Evolutionary conservation across 2,329 filamentous ascomycete genomes (phyloP).

Genomic region (Aureobasidium sp.): DNA sequence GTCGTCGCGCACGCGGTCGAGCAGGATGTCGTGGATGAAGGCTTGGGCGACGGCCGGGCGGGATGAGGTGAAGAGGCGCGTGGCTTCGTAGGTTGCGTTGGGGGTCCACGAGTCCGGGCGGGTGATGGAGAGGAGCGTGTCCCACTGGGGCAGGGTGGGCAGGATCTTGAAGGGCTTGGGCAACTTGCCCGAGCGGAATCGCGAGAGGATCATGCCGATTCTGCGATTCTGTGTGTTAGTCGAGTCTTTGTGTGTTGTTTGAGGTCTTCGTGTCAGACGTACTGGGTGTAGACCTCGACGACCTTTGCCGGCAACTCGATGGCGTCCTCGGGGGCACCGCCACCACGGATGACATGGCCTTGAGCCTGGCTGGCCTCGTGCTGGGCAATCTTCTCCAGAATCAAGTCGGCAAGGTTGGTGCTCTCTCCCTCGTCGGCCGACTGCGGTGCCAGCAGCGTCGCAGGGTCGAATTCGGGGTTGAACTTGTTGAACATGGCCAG

Average conservation of each 20-base stretch:
- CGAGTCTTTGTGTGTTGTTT: not conserved
- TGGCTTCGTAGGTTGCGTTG: constrained; percentile 80
- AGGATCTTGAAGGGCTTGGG: constrained; percentile 98
- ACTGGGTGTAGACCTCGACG: constrained; percentile 85
- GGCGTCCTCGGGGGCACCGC: constrained; percentile 62
- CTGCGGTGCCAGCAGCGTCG: constrained; percentile 57
- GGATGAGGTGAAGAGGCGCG: constrained; percentile 81
- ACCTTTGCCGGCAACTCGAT: constrained; percentile 85
- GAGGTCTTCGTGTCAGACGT: constrained; percentile 35
- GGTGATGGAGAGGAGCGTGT: constrained; percentile 77
- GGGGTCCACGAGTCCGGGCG: constrained; percentile 68
- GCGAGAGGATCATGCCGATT: constrained; percentile 76
- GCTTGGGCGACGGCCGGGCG: constrained; percentile 71
- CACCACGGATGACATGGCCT: constrained; percentile 38
- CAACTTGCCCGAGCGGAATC: constrained; percentile 92
- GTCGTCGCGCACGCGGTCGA: constrained; percentile 86
- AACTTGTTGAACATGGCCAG: constrained; percentile 88
- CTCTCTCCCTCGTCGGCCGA: constrained; percentile 39
- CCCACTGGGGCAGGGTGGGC: constrained; percentile 85
- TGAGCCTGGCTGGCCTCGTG: constrained; percentile 62
- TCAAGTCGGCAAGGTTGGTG: constrained; percentile 84
- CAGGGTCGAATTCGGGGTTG: constrained; percentile 64
- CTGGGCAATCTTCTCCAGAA: constrained; percentile 86
- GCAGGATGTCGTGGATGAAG: constrained; percentile 78
- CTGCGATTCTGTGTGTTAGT: constrained; percentile 6